Evolutionary conservation across 164 flowering plant genomes (phyloP), one percentile per base, ranked within the genome.

Genomic region (Taxillus chinensis): DNA sequence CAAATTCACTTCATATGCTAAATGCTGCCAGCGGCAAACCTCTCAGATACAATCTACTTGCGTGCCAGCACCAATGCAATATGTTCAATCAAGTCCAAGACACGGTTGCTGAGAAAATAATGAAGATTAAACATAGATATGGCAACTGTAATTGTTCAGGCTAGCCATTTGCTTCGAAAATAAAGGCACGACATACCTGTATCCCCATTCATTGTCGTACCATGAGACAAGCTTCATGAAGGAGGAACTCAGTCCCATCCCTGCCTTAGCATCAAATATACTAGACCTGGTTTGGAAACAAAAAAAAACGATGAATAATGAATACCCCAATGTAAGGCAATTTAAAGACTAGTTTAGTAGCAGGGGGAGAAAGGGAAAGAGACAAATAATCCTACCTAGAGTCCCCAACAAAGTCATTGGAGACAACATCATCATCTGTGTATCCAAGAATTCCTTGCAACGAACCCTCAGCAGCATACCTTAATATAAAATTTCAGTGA

Each of bases 171-270:
- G 64, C 56, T 17, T 45, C 59, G 57, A 56, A 57, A 45, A 61
- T 51, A 67, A 62, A 45, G 51, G 45, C 39, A 61, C 11, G 10
- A 17, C 8, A 15, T 79, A 92, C 96, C 98, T 93, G 89, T 93
- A 93, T 54, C 99, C 99, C 98, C 98, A 93, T 70, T 90, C 97
- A 14, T 88, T 93, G 79, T 90, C 98, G 37, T 93, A 93, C 98
- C 99, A 93, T 0, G 96, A 78, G 40, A 90, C 87, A 43, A 93
- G 75, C 81, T 93, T 93, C 88, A 93, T 80, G 80, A 93, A 87
- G 39, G 89, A 83, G 14, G 66, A 39, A 60, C 84, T 90, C 68
- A 90, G 75, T 16, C 91, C 99, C 3, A 93, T 89, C 4, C 99
- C 99, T 11, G 97, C 99, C 67, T 90, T 89, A 8, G 99, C 92